These are phyloP conservation scores for Ascoidea rubescens DNA, from an alignment of 805 yeast species.

Conservation along the genomic window DNA sequence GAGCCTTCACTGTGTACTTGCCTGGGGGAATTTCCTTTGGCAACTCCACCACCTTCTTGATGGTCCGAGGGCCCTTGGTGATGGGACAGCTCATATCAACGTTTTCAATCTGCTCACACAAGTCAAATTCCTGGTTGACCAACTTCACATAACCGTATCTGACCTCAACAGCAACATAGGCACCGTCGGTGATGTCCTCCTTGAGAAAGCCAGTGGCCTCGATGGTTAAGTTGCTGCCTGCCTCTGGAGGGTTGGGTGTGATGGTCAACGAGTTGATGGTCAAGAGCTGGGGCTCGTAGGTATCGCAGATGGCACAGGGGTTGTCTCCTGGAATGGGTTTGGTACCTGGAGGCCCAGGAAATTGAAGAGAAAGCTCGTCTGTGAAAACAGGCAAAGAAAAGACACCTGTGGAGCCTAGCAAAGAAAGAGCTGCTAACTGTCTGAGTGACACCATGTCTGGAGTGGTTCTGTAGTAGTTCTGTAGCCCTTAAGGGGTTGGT, in stretches of 20 bases:
- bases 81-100: slow-evolving; percentile 84
- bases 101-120: slow-evolving; percentile 76
- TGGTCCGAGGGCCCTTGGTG: slow-evolving; percentile 46
- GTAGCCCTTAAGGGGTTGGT: too few relatives aligned
- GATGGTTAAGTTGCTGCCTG: slow-evolving; percentile 76
- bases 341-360: slow-evolving; percentile 20
- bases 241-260: slow-evolving; percentile 77
- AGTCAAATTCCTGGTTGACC: slow-evolving; percentile 78
- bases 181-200: slow-evolving; percentile 57
- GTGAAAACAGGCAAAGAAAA: too few relatives aligned
- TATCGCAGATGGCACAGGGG: slow-evolving; percentile 71
- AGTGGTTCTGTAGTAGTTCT: too few relatives aligned
- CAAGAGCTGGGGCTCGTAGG: slow-evolving; percentile 46
- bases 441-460: too few relatives aligned
- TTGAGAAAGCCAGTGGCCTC: slow-evolving; percentile 55
- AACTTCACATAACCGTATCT: slow-evolving; percentile 84
- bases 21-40: slow-evolving; percentile 96
- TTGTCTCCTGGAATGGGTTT: slow-evolving; percentile 85
- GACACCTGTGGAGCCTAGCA: too few relatives aligned
- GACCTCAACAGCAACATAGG: slow-evolving; percentile 90
- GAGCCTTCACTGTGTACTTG: slow-evolving; percentile 69
- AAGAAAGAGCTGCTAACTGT: too few relatives aligned
- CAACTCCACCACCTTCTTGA: slow-evolving; percentile 63
- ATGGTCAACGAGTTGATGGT: slow-evolving; percentile 44
- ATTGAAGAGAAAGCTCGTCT: too few relatives aligned